Percentiles rank a stretch among this genome's conserved stretches.
phyloP scores from a whole-genome alignment of 2,329 filamentous ascomycete genomes.

The Bisporella sp. region DNA sequence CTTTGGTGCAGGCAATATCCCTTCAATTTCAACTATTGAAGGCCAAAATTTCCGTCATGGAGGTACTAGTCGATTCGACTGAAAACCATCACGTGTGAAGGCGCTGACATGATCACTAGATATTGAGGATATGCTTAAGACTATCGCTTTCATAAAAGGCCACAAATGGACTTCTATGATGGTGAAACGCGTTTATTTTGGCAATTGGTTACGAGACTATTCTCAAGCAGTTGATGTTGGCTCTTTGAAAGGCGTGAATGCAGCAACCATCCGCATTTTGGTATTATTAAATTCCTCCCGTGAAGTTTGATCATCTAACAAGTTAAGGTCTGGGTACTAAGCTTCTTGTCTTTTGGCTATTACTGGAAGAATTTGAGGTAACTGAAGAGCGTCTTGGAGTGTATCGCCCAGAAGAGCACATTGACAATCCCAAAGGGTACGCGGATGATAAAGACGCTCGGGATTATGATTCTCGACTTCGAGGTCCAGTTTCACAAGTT shows the following conservation, averaged over 20 bases:
- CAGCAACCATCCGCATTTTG: constrained; percentile 70
- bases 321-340: constrained; percentile 64
- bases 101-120: constrained; percentile 36
- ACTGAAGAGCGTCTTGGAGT: constrained; percentile 73
- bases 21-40: constrained; percentile 51
- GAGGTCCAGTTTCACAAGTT: constrained; percentile 65
- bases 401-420: constrained; percentile 70
- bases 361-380: constrained; percentile 80
- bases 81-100: too few relatives aligned
- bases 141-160: constrained; percentile 67
- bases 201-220: constrained; percentile 81
- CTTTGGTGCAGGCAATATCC: constrained; percentile 66
- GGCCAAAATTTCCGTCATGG: constrained; percentile 66
- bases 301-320: not conserved
- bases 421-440: constrained; percentile 74
- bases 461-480: constrained; percentile 71
- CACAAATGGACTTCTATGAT: constrained; percentile 81
- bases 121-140: constrained; percentile 77
- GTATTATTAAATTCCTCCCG: constrained; percentile 30
- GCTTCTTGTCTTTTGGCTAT: constrained; percentile 76
- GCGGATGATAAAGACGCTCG: constrained; percentile 82
- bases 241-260: constrained; percentile 70
- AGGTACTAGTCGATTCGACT: constrained; percentile 31
- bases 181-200: constrained; percentile 74
- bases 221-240: constrained; percentile 78